A percentile compares a stretch with the other conserved stretches of the same genome.
Conservation (phyloP, 2,329 filamentous ascomycete species). For the Xylaria sp. region DNA sequence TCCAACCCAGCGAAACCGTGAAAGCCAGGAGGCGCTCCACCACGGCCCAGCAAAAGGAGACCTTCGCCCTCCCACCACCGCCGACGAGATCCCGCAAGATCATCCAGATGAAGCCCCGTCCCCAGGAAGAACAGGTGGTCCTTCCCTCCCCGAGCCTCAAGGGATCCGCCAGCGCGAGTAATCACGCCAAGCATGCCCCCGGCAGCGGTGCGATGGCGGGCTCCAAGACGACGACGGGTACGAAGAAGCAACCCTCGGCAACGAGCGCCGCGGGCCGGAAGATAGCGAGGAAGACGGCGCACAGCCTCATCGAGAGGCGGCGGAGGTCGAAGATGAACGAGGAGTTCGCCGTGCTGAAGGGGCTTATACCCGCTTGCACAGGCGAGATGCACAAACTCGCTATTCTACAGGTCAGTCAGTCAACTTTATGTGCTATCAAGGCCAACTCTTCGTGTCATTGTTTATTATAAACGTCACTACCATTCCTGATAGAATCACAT, state of each 20-base stretch:
- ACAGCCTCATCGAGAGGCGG: conserved; percentile 91
- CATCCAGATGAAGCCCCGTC: conserved; percentile 91
- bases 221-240: conserved; percentile 50
- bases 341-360: conserved; percentile 91
- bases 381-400: conserved; percentile 99
- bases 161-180: neutral
- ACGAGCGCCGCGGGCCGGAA: conserved; percentile 91
- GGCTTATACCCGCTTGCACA: conserved; percentile 95
- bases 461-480: neutral
- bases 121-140: conserved; percentile 53
- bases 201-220: conserved; percentile 38
- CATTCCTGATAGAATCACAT: neutral
- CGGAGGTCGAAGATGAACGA: conserved; percentile 98
- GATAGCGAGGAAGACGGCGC: conserved; percentile 94
- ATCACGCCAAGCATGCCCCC: conserved; percentile 28
- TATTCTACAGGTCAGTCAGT: conserved; percentile 79
- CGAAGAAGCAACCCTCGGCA: conserved; percentile 76
- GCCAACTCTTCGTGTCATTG: neutral
- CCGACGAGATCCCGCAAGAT: conserved; percentile 94
- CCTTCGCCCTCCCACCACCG: conserved; percentile 87
- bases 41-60: conserved; percentile 64
- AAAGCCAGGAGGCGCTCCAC: conserved; percentile 66
- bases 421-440: neutral
- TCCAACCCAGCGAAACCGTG: conserved; percentile 60
- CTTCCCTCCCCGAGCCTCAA: conserved; percentile 37